phyloP scores from a whole-genome alignment of 495 filamentous ascomycete species.

The Mytilinidion resinicola region DNA sequence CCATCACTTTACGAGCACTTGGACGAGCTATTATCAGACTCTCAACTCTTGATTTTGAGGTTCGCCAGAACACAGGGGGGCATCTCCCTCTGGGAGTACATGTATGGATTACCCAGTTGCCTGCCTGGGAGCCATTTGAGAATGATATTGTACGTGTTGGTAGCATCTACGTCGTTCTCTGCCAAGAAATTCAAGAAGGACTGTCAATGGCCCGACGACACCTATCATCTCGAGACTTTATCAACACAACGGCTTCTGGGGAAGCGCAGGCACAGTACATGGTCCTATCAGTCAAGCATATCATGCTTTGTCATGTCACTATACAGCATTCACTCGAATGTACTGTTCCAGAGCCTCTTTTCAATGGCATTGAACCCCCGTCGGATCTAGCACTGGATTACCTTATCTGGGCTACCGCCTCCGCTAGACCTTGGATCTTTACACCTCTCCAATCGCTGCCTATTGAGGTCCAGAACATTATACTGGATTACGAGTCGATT shows the following conservation, averaged over 20 bases:
- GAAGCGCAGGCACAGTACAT: slow-evolving; percentile 16
- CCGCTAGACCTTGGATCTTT: slow-evolving; percentile 16
- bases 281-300: slow-evolving; percentile 15
- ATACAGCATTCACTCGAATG: slow-evolving; percentile 5
- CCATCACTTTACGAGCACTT: slow-evolving; percentile 18
- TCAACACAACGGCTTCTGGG: slow-evolving; percentile 7
- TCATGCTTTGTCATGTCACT: slow-evolving; percentile 14
- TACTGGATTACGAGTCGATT: slow-evolving; percentile 9
- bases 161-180: slow-evolving; percentile 10
- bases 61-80: slow-evolving; percentile 11
- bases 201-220: slow-evolving; percentile 15
- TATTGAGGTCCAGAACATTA: slow-evolving; percentile 17
- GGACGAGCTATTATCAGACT: slow-evolving; percentile 13
- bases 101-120: slow-evolving; percentile 15
- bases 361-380: slow-evolving; percentile 14
- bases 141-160: slow-evolving; percentile 12
- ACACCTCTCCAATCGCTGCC: slow-evolving; percentile 14
- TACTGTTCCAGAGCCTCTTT: slow-evolving; percentile 18
- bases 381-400: slow-evolving; percentile 17
- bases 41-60: slow-evolving; percentile 19
- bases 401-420: slow-evolving; percentile 16
- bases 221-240: slow-evolving; percentile 8
- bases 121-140: slow-evolving; percentile 14
- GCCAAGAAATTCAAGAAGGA: slow-evolving; percentile 12
- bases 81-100: slow-evolving; percentile 8